Percentiles rank a stretch among this genome's conserved stretches.
These are phyloP conservation scores for Cicer pinnatifidum DNA, from an alignment of 306 rosid species.

Conservation along the genomic window DNA sequence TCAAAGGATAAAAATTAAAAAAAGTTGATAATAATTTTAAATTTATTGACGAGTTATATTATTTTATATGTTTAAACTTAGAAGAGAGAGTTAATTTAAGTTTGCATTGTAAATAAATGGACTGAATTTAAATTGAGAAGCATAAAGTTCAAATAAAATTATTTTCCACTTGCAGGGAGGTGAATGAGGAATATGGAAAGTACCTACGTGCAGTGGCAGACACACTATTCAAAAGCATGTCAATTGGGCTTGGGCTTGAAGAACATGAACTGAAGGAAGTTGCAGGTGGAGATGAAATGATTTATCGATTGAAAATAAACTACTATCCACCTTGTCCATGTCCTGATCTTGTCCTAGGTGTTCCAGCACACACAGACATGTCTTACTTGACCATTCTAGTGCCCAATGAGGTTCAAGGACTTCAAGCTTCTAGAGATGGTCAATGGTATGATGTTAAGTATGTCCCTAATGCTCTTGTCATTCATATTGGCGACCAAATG, in stretches of 20 bases:
- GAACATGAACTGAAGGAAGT: slow-evolving; percentile 58
- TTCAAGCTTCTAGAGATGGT: slow-evolving; percentile 69
- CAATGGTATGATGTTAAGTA: slow-evolving; percentile 72
- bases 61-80: no score
- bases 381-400: slow-evolving; percentile 65
- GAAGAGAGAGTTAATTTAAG: no score
- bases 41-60: no score
- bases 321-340: slow-evolving; percentile 84
- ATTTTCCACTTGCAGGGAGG: slow-evolving; percentile 48
- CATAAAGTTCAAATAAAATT: no score
- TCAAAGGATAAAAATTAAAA: no score
- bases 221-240: slow-evolving; percentile 58
- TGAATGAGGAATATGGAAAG: slow-evolving; percentile 63
- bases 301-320: slow-evolving; percentile 70
- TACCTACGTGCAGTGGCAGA: slow-evolving; percentile 57
- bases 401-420: slow-evolving; percentile 81
- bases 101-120: no score
- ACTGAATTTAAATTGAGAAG: no score
- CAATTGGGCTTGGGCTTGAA: slow-evolving; percentile 67
- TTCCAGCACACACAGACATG: slow-evolving; percentile 81
- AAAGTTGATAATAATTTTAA: no score
- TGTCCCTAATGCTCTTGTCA: slow-evolving; percentile 72
- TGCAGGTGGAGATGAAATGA: slow-evolving; percentile 62
- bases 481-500: slow-evolving; percentile 81
- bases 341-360: slow-evolving; percentile 80